Base-by-base conservation (phyloP, 192 early-diverging fungal genomes). In the Umbelopsis vinacea region DNA sequence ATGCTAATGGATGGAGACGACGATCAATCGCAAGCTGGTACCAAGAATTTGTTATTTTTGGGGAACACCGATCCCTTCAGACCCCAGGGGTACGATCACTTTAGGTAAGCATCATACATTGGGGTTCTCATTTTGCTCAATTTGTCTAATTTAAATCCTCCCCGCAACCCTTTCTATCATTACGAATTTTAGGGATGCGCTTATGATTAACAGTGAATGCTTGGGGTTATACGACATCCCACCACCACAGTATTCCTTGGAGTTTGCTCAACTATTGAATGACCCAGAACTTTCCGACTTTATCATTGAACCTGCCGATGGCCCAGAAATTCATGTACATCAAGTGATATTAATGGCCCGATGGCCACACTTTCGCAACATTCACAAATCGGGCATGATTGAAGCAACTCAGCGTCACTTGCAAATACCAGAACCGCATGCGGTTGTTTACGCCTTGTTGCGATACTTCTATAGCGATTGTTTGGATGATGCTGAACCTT, bases 301-400 rank as follows among this genome's bases (percentile, higher is more conserved):
- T 72, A 72, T 69, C 1, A 84, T 90, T 29, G 69, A 75, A 15
- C 70, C 83, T 0, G 46, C 83, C 10, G 79, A 71, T 43, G 52
- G 70, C 2, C 79, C 70, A 46, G 76, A 79, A 48, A 87, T 90
- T 45, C 84, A 78, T 17, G 88, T 81, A 3, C 88, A 90, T 40
- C 77, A 83, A 33, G 82, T 89, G 54, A 77, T 90, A 14, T 70
- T 90, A 0, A 75, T 82, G 19, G 71, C 84, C 12, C 84, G 88
- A n/a, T 90, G 88, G 88, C 83, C 87, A 10, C 83, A 88, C 68
- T 90, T 89, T 69, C 53, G 71, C 37, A 87, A 86, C 66, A 70
- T 80, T 14, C 70, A 82, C 57, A 73, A 79, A 12, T 79, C 81
- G 0, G 86, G 85, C 5, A 87, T 86, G 85, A 79, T 77, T 8